Base-by-base conservation (phyloP, 179 eudicot genomes). In the Silene coronaria region DNA sequence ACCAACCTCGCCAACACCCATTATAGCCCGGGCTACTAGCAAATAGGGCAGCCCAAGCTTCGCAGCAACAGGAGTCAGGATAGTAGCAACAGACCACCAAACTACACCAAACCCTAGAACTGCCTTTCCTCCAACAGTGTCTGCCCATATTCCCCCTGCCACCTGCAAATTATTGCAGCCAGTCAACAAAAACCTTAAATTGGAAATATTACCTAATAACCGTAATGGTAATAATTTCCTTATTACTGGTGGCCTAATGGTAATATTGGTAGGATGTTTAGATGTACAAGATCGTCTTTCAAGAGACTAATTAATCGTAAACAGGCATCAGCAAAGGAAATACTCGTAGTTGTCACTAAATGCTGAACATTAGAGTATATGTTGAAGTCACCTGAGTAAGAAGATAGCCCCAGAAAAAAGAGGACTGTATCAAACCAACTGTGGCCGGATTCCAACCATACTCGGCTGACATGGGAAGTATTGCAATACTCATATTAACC, bases 131-230 rank as follows among this genome's bases (percentile, higher is more conserved):
- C 99, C 99, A 63, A 95, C 84, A 32, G 87, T 92, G 79, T 95
- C 99, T 26, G 99, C 99, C 99, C 97, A 95, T 67, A 95, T 92
- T 27, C 99, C 99, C 73, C 99, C 99, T 58, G 91, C 97, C 73
- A 95, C 75, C 99, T 95, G 87, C 38, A 80, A 45, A 71, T 75
- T 14, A 14, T 65, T 7, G 61, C 13, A 7, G 26, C 26, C 70
- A 70, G 45, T 17, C 62, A 46, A 28, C 57, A 22, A 69, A 69
- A 5, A 21, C 24, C 55, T 27, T 45, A 60, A 1, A 58, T 2
- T 11, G 61, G 28, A 27, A 22, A 16, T 0, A 32, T 38, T 17
- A 46, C 65, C 14, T 8, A 1, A 36, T 36, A 0, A 36, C 45
- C 45, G 45, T n/a, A n/a, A n/a, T n/a, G n/a, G n/a, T n/a, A n/a